A percentile compares a stretch with the other conserved stretches of the same genome.
Conservation (phyloP, 495 filamentous ascomycete species). For the Thermothielavioides terrestris region DNA sequence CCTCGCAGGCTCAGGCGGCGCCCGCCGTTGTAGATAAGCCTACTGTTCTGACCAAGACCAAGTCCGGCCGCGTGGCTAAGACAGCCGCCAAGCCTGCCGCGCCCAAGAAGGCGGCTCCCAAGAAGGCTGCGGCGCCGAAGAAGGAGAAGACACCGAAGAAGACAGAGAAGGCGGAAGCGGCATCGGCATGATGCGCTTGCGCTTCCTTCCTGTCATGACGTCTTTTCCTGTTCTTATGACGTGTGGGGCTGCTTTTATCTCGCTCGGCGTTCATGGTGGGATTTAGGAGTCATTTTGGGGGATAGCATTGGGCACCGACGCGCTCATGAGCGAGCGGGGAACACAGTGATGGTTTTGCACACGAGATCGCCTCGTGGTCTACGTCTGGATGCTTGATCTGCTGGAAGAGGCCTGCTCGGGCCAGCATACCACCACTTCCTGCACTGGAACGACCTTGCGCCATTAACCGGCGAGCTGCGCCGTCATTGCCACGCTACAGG, state of each 20-base stretch:
- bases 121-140: conserved; percentile 54
- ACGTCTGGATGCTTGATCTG: not conserved
- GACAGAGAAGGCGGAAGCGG: conserved; percentile 35
- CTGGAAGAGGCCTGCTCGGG: not conserved
- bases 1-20: conserved; percentile 10
- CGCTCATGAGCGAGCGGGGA: not conserved
- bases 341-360: conserved; percentile 1
- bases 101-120: conserved; percentile 55
- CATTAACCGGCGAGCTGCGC: too few relatives aligned
- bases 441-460: too few relatives aligned
- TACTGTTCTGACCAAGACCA: conserved; percentile 72
- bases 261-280: conserved; percentile 17
- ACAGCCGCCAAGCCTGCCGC: conserved; percentile 44
- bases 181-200: not conserved
- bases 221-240: conserved; percentile 13
- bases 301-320: conserved; percentile 10
- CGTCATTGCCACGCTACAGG: not conserved
- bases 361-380: not conserved
- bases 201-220: conserved; percentile 12
- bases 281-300: conserved; percentile 6
- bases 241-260: conserved; percentile 14
- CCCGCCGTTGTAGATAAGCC: conserved; percentile 60
- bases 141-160: conserved; percentile 61
- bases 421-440: not conserved
- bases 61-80: conserved; percentile 86